A percentile compares a stretch with the other conserved stretches of the same genome.
Evolutionary conservation across 176 grass and related monocot genomes (phyloP).

Genomic region (Hyparrhenia diplandra): DNA sequence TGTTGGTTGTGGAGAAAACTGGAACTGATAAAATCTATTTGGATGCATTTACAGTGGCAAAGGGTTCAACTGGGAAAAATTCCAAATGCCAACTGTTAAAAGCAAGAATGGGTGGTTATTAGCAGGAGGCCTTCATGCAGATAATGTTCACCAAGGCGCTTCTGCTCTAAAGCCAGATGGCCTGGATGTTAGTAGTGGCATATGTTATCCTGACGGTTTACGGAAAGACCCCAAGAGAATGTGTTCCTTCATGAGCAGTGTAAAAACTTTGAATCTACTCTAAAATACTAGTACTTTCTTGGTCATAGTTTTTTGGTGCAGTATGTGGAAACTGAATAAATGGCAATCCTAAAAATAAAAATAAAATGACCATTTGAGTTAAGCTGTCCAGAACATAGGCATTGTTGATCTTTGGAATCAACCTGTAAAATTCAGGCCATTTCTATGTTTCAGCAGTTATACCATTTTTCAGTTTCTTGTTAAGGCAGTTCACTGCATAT

Average conservation of each 20-base stretch:
- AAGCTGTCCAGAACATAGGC: not conserved
- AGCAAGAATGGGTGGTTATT: constrained; percentile 75
- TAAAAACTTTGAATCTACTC: constrained; percentile 22
- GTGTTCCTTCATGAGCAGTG: constrained; percentile 52
- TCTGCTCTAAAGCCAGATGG: constrained; percentile 49
- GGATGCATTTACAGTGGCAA: constrained; percentile 58
- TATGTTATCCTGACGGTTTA: constrained; percentile 48
- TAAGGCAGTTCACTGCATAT: not conserved
- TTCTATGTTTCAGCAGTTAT: not conserved
- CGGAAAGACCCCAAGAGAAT: constrained; percentile 50
- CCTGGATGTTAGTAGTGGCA: constrained; percentile 76
- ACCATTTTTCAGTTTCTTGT: not conserved
- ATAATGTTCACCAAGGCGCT: constrained; percentile 54
- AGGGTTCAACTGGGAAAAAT: constrained; percentile 82
- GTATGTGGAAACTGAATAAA: not conserved
- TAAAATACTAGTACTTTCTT: not conserved
- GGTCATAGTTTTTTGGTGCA: not conserved
- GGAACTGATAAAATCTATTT: not conserved
- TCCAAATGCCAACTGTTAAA: constrained; percentile 43
- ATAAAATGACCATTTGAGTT: not conserved
- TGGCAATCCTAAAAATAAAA: not conserved
- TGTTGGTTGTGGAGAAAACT: not conserved
- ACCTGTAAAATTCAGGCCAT: not conserved
- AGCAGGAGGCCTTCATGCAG: constrained; percentile 71
- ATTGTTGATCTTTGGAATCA: not conserved